Evolutionary conservation across 805 yeast genomes (phyloP).

Genomic region (Pichia heedii): DNA sequence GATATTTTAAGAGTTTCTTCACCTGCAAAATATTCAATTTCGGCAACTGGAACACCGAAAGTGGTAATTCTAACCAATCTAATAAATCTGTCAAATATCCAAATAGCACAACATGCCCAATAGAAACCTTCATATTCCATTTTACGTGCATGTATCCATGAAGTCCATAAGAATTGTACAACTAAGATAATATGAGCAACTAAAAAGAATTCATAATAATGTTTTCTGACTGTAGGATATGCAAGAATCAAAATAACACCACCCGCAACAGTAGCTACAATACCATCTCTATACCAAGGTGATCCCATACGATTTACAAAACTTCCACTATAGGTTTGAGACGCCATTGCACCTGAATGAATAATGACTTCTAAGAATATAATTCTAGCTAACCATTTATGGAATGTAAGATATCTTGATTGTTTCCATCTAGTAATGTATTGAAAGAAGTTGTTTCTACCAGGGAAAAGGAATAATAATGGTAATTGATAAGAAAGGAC

Average conservation of each 20-base stretch:
- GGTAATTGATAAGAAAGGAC: slow-evolving; percentile 41
- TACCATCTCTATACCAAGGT: slow-evolving; percentile 24
- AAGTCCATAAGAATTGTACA: slow-evolving; percentile 41
- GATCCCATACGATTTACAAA: slow-evolving; percentile 20
- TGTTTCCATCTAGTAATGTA: slow-evolving; percentile 52
- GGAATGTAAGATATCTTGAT: slow-evolving; percentile 47
- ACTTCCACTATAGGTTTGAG: slow-evolving; percentile 17
- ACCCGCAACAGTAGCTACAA: slow-evolving; percentile 31
- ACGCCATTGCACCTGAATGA: slow-evolving; percentile 31
- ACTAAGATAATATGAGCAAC: slow-evolving; percentile 49
- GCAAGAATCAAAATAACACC: slow-evolving; percentile 2
- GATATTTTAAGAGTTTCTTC: slow-evolving; percentile 39
- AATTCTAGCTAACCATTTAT: slow-evolving; percentile 47
- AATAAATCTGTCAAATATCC: slow-evolving; percentile 44
- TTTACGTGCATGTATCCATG: slow-evolving; percentile 46
- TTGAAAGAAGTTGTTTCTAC: slow-evolving; percentile 53
- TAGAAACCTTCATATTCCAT: slow-evolving; percentile 26
- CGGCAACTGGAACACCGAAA: slow-evolving; percentile 22
- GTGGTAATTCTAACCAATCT: slow-evolving; percentile 32
- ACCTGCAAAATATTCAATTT: slow-evolving; percentile 24
- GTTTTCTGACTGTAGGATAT: slow-evolving; percentile 37
- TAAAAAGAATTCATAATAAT: slow-evolving; percentile 53
- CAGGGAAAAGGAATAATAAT: slow-evolving; percentile 46
- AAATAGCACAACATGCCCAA: slow-evolving; percentile 36
- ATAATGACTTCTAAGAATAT: slow-evolving; percentile 33